A percentile compares a stretch with the other conserved stretches of the same genome.
Conservation (phyloP, 768 basidiomycete species). For the Trametes villosa region DNA sequence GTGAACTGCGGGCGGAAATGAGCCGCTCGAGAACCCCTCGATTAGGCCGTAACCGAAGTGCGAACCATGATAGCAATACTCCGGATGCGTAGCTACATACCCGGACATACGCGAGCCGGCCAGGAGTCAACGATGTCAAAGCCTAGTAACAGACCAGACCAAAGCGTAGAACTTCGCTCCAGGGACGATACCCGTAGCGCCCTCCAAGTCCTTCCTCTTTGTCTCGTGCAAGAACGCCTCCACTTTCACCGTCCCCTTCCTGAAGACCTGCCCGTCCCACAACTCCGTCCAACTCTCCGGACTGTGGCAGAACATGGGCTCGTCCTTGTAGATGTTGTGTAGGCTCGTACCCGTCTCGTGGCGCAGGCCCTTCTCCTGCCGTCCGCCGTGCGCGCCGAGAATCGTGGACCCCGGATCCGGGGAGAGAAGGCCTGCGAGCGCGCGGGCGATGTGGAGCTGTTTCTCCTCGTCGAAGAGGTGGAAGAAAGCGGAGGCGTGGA, state of each 20-base stretch:
- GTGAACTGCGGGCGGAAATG: no score
- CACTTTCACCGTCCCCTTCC: slow-evolving; percentile 38
- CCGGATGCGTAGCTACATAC: no score
- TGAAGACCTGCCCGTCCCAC: slow-evolving; percentile 43
- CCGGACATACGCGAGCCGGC: no score
- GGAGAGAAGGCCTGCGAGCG: slow-evolving; percentile 44
- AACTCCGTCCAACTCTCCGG: slow-evolving; percentile 41
- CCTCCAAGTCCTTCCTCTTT: no score
- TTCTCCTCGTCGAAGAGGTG: slow-evolving; percentile 44
- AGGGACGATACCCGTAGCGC: no score
- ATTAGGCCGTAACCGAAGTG: no score
- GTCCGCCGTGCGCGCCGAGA: slow-evolving; percentile 44
- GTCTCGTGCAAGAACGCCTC: slow-evolving; percentile 23
- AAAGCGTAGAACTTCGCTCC: no score
- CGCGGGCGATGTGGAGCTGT: slow-evolving; percentile 45
- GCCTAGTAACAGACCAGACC: no score
- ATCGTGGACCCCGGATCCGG: slow-evolving; percentile 47
- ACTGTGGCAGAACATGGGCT: slow-evolving; percentile 37
- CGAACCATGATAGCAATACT: no score
- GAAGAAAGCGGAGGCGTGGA: slow-evolving; percentile 53
- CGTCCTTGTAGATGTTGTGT: neutral
- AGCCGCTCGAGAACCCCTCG: no score
- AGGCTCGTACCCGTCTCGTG: neutral
- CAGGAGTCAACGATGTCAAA: no score
- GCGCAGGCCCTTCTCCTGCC: slow-evolving; percentile 35